Evolutionary conservation across 352 stramenopile species (phyloP).

Genomic region (Phytopythium montanum): DNA sequence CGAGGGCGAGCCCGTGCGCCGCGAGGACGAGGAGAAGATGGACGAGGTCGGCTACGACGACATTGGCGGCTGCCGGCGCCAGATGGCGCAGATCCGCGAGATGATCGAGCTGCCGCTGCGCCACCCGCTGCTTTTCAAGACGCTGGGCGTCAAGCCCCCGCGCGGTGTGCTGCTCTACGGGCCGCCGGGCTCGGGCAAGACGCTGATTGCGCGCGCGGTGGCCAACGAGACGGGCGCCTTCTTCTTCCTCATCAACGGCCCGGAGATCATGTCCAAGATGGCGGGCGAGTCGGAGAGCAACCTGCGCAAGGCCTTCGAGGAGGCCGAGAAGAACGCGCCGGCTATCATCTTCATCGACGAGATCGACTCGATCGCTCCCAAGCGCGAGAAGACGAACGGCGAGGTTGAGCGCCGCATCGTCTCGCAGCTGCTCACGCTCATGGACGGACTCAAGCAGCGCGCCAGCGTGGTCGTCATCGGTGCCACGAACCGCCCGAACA

Average conservation of each 20-base stretch:
- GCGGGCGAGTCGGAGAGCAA: conserved; percentile 92
- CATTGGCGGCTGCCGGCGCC: conserved; percentile 97
- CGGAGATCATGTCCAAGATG: conserved; percentile 99
- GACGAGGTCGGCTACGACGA: conserved; percentile 99
- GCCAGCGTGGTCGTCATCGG: conserved; percentile 98
- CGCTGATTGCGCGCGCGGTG: conserved; percentile 97
- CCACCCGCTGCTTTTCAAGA: conserved; percentile 99
- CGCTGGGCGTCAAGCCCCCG: conserved; percentile 98
- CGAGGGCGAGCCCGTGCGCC: conserved; percentile 97
- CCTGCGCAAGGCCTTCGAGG: conserved; percentile 97
- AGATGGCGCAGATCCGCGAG: conserved; percentile 99
- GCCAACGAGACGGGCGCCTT: conserved; percentile 99
- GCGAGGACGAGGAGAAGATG: conserved; percentile 98
- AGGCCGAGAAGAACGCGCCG: conserved; percentile 99
- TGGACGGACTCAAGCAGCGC: conserved; percentile 96
- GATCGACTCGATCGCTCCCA: conserved; percentile 98
- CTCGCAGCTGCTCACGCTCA: conserved; percentile 97
- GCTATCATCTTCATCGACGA: conserved; percentile 99
- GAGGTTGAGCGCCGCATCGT: conserved; percentile 99
- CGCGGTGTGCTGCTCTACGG: conserved; percentile 99
- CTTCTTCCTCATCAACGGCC: conserved; percentile 99
- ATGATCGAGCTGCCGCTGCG: conserved; percentile 99
- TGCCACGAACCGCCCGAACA: conserved; percentile 99
- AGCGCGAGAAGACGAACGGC: conserved; percentile 99
- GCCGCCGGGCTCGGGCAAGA: conserved; percentile 98